Base-by-base conservation (phyloP, 495 filamentous ascomycete species). In the Lasiosphaeria miniovina region DNA sequence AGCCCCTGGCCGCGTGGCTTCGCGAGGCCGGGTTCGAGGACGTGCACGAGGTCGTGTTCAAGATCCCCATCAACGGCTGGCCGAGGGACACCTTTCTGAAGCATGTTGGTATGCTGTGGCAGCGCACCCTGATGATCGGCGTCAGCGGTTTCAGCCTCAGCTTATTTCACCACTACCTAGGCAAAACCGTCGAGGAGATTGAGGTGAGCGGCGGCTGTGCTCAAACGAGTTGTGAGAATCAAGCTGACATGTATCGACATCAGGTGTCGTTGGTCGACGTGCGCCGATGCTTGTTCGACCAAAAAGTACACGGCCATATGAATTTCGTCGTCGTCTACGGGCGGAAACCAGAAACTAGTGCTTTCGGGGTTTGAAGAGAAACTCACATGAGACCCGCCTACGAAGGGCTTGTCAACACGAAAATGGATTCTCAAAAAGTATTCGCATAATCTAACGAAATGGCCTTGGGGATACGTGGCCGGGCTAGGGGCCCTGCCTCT, bases 11-110 rank as follows among this genome's bases (percentile, higher is more conserved):
- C 52, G 65, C 67, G 4, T 85, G 82, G 77, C 83, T 86, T 69
- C 69, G 76, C 60, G 79, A 85, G 55, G 76, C 82, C 0, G 86
- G 87, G 0, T 90, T 88, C 55, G 80, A 84, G 10, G 84, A 89
- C 56, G 77, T 90, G 14, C 72, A 83, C 49, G 79, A 87, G 65
- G 66, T 68, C 11, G 55, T 81, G 6, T 76, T 75, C 61, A 86
- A 84, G 68, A 62, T 86, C 2, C 87, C 87, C 4, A 72, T 80
- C 14, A 86, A 84, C 60, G 70, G 76, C 3, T 89, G 87, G 66
- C 60, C 75, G 7, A 59, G 57, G 35, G 67, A 68, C 4, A 6
- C 12, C 12, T 59, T 64, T 10, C 52, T 68, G 0, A 68, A 71
- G 35, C 66, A 69, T 8, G 55, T 76, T 9, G 74, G 74, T 24